A percentile compares a stretch with the other conserved stretches of the same genome.
These are phyloP conservation scores for Aspergillus hiratsukae DNA, from an alignment of 2,329 filamentous ascomycete genomes.

Conservation along the genomic window DNA sequence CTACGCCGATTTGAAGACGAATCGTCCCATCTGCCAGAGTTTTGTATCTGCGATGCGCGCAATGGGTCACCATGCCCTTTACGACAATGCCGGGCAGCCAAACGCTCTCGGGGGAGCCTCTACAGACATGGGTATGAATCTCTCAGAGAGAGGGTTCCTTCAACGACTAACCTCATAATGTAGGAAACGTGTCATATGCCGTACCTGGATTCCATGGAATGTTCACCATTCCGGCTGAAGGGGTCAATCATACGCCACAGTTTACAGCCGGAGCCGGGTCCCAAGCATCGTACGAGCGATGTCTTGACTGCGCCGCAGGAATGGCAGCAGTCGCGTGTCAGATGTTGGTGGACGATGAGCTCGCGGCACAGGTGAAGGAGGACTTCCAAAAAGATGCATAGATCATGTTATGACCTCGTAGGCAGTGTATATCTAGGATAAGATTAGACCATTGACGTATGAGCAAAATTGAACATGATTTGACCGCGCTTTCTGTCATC, in stretches of 20 bases:
- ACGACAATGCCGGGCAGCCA: constrained; percentile 16
- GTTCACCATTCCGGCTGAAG: constrained; percentile 44
- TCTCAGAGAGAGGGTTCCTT: too few species aligned
- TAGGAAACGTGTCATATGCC: constrained; percentile 46
- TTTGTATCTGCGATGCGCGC: constrained; percentile 26
- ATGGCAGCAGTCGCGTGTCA: constrained; percentile 30
- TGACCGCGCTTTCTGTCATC: too few species aligned
- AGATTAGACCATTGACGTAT: too few species aligned
- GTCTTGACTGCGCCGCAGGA: constrained; percentile 27
- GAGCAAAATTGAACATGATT: too few species aligned
- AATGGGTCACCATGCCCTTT: constrained; percentile 23
- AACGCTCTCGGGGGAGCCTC: constrained; percentile 20
- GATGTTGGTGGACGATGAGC: constrained; percentile 23
- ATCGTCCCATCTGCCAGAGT: constrained; percentile 26
- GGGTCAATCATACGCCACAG: constrained; percentile 50
- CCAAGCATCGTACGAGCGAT: constrained; percentile 43
- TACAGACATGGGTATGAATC: constrained; percentile 24
- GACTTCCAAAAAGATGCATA: constrained; percentile 17
- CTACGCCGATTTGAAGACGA: constrained; percentile 27
- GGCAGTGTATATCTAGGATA: too few species aligned
- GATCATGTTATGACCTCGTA: neutral
- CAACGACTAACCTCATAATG: too few species aligned
- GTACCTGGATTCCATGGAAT: constrained; percentile 33
- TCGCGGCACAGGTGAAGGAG: constrained; percentile 22
- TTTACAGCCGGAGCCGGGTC: constrained; percentile 52